phyloP scores from a whole-genome alignment of 768 basidiomycete genomes.

The Leccinum subtestaceum region DNA sequence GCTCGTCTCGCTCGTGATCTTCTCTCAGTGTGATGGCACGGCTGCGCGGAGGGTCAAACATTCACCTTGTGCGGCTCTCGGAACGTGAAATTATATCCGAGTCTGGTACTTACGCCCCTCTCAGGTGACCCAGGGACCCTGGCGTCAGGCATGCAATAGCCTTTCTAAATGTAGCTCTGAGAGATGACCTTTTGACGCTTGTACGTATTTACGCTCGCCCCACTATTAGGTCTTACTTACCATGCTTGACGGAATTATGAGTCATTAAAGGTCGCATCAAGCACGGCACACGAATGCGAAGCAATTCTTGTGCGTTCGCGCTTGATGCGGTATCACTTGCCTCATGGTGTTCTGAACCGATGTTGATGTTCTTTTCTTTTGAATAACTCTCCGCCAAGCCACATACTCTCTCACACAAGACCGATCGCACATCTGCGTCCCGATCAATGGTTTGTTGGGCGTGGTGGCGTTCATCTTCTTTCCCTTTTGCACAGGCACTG shows the following conservation, averaged over 20 bases:
- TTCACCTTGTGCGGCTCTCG: not conserved
- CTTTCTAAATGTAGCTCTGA: conserved; percentile 21
- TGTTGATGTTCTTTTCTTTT: conserved; percentile 4
- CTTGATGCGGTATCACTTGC: conserved; percentile 14
- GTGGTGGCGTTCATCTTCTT: conserved; percentile 15
- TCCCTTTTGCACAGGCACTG: not conserved
- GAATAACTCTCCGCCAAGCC: conserved; percentile 2
- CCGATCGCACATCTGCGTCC: conserved; percentile 24
- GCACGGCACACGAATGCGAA: conserved; percentile 7
- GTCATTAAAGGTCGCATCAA: conserved; percentile 16
- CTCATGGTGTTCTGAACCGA: conserved; percentile 14
- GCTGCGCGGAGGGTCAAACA: conserved; percentile 5
- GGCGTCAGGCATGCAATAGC: conserved; percentile 1
- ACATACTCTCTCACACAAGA: not conserved
- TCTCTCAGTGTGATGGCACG: conserved; percentile 4
- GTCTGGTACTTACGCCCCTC: conserved; percentile 4
- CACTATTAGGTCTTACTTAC: conserved; percentile 19
- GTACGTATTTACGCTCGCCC: conserved; percentile 27
- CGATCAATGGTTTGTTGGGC: conserved; percentile 23
- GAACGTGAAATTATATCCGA: not conserved
- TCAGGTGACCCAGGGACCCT: conserved; percentile 10
- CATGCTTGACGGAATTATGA: conserved; percentile 11
- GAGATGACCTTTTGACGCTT: conserved; percentile 3
- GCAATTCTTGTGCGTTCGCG: conserved; percentile 10
- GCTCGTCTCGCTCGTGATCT: conserved; percentile 3